Base-by-base conservation (phyloP, 768 basidiomycete species). In the Melanogaster broomeanus region DNA sequence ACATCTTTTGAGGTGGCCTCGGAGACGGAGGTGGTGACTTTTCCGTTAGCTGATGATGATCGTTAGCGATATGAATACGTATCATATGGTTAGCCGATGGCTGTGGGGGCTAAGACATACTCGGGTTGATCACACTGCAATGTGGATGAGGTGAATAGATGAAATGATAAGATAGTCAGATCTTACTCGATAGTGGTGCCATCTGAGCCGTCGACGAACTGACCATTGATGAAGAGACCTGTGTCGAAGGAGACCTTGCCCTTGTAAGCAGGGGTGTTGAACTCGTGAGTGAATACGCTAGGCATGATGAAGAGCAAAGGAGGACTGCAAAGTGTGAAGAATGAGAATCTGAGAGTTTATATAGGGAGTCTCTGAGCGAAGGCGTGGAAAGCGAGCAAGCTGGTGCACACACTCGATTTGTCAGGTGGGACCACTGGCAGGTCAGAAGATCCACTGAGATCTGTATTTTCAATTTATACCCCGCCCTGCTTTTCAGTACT, bases 1-100 rank as follows among this genome's bases (percentile, higher is more conserved):
- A 96, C 82, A 62, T 95, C 93, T 55, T 82, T 77, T 9, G 76
- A 50, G 2, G 82, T 81, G 25, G 77, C 91, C 63, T 80, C 82
- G 0, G 81, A 68, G 52, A 91, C 70, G 37, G 74, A 52, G 1
- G 82, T 81, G 62, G 85, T 76, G 43, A 80, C 56, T 62, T 88
- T 77, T 38, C 88, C 91, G 18, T 68, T 90, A 0, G 87, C 79
- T 88, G 49, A 42, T 22, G 45, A 62, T 54, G 45, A 62, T 54
- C 2, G 66, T 61, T 41, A 40, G 37, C 22, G 42, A 8, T 33
- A 28, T 46, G 49, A 38, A 49, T 48, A 21, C n/a, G n/a, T n/a
- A n/a, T n/a, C n/a, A n/a, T n/a, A n/a, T 48, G 61, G 24, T 7
- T 42, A 9, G 25, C 11, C 10, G 30, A 16, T 13, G 9, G 25